A percentile compares a stretch with the other conserved stretches of the same genome.
Evolutionary conservation across 2,329 filamentous ascomycete genomes (phyloP).

Genomic region (Colletotrichum sp.): DNA sequence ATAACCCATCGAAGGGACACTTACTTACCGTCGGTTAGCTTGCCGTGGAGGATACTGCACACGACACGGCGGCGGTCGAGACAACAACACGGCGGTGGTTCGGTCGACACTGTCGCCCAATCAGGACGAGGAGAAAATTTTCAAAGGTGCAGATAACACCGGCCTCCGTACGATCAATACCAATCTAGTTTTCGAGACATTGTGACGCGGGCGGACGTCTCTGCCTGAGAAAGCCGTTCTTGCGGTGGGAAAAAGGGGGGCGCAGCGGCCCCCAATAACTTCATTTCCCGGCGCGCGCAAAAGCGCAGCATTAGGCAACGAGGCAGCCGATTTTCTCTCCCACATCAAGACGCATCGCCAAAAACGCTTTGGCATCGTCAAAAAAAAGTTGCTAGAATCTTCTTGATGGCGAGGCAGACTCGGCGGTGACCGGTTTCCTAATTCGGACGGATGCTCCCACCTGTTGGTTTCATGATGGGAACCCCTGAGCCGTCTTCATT

Average conservation of each 20-base stretch:
- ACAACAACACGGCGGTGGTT: background rate
- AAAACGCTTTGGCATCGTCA: background rate
- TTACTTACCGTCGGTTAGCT: background rate
- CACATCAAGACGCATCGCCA: background rate
- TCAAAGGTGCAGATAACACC: background rate
- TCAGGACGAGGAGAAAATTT: background rate
- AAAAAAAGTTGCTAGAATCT: background rate
- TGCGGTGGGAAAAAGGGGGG: background rate
- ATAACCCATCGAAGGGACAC: accelerated
- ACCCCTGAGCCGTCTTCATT: background rate
- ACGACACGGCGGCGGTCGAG: background rate
- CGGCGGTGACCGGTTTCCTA: too few relatives aligned
- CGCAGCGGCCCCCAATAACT: background rate
- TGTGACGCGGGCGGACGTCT: background rate
- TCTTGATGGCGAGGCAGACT: background rate
- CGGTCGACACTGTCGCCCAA: background rate
- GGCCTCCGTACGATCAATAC: background rate
- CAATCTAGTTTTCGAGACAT: background rate
- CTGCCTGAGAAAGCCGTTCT: background rate
- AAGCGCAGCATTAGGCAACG: background rate
- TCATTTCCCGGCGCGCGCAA: background rate
- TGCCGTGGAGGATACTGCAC: background rate
- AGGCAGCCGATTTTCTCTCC: background rate
- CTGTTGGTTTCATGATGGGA: background rate
- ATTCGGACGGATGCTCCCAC: background rate